phyloP scores from a whole-genome alignment of 2,329 filamentous ascomycete species.

The Cercospora canescens region DNA sequence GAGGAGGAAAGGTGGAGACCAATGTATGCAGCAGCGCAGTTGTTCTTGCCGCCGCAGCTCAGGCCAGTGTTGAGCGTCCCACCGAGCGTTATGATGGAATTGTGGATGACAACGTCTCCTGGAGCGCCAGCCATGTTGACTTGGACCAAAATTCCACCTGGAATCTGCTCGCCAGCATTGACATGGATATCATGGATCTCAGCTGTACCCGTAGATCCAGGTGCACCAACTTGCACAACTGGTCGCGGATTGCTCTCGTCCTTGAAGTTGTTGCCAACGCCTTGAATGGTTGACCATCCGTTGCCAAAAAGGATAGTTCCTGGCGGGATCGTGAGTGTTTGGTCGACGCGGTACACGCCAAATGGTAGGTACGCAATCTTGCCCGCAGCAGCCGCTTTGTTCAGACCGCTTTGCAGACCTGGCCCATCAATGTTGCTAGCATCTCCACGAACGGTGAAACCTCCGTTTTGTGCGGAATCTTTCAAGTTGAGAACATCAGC shows the following conservation, averaged over 20 bases:
- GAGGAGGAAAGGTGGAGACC: constrained; percentile 48
- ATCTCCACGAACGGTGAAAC: constrained; percentile 34
- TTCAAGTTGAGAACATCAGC: constrained; percentile 21
- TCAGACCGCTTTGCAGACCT: constrained; percentile 21
- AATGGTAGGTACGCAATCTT: constrained; percentile 46
- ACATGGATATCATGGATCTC: constrained; percentile 56
- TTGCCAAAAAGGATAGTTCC: constrained; percentile 57
- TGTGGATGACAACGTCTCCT: constrained; percentile 49
- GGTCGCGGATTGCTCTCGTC: constrained; percentile 46
- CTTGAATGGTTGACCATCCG: constrained; percentile 52
- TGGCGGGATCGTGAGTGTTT: constrained; percentile 49
- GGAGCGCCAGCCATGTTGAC: constrained; percentile 51
- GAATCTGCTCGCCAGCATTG: constrained; percentile 48
- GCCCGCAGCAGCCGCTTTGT: constrained; percentile 9
- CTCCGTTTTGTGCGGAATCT: constrained; percentile 14
- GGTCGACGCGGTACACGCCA: constrained; percentile 45
- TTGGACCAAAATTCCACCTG: constrained; percentile 47
- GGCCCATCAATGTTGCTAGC: constrained; percentile 38
- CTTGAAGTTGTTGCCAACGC: constrained; percentile 48
- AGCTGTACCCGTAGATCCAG: constrained; percentile 50
- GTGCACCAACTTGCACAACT: constrained; percentile 53
- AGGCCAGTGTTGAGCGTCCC: constrained; percentile 33
- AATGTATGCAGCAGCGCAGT: constrained; percentile 28
- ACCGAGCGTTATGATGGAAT: constrained; percentile 36
- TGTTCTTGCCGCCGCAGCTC: constrained; percentile 38